Base-by-base conservation (phyloP, 495 filamentous ascomycete species). In the Penicillium bovifimosum region DNA sequence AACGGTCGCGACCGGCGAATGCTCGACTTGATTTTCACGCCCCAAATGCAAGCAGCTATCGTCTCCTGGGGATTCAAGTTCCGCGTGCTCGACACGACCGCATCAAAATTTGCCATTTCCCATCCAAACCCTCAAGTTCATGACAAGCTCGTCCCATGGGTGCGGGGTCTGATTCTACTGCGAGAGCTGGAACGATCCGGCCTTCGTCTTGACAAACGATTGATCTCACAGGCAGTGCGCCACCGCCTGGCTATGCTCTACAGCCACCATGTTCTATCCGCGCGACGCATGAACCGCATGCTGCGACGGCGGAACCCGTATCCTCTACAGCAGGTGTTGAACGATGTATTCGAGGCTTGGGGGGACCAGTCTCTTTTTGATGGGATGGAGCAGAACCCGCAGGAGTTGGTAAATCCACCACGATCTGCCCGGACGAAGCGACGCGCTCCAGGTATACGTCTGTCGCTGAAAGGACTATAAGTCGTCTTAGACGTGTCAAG, bases 61-160 rank as follows among this genome's bases (percentile, higher is more conserved):
- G 72, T 85, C 27, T 62, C 70, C n/a, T 84, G 81, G 81, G 80
- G 81, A 3, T 85, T 85, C 62, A 73, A 65, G 44, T 64, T 70
- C 35, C 61, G 56, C 1, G 57, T 72, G 16, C 64, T 66, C 8
- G 17, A 43, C 43, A 47, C 59, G 2, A 56, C 48, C 27, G 41
- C 45, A 26, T 50, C 53, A 7, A 56, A 54, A 32, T 45, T 35
- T 3, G 47, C 56, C 27, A 47, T 50, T 16, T 31, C 48, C 8
- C 41, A 59, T 29, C 58, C 52, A 7, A 20, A 43, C 8, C 6
- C 41, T 28, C 29, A 2, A 35, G 11, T 47, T 1, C 53, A 52
- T 4, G 55, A 59, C 10, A 53, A 26, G 10, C 62, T 70, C 3
- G 59, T 74, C 24, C 63, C 59, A 5, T 82, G 69, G 76, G 70